Evolutionary conservation across 176 grass and related monocot species (phyloP).

Genomic region (Triticum urartu): DNA sequence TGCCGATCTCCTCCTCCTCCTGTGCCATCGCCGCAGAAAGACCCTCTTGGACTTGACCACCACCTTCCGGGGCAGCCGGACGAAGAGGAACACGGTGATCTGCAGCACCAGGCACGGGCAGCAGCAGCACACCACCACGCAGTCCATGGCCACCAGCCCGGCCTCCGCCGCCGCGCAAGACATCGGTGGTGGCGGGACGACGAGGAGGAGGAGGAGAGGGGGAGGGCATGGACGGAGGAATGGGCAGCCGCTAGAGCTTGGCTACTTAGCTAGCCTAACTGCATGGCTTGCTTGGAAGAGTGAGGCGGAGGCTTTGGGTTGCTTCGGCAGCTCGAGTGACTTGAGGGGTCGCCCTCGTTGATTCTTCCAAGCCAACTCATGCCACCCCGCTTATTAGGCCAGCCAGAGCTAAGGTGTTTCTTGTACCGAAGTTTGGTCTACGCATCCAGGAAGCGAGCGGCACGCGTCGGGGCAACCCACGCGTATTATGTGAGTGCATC

Average conservation of each 20-base stretch:
- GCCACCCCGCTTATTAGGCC: background rate
- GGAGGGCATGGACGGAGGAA: constrained; percentile 24
- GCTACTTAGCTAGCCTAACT: constrained; percentile 26
- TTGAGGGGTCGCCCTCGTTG: constrained; percentile 52
- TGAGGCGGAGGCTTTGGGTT: constrained; percentile 27
- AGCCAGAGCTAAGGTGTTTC: constrained; percentile 29
- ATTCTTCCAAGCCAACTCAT: constrained; percentile 59
- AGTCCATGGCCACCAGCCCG: constrained; percentile 71
- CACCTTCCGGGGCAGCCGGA: constrained; percentile 59
- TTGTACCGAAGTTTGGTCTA: constrained; percentile 36
- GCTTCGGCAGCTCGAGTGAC: constrained; percentile 49
- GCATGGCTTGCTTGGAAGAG: constrained; percentile 46
- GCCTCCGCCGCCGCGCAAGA: constrained; percentile 44
- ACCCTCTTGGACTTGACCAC: constrained; percentile 67
- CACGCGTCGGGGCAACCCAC: constrained; percentile 38
- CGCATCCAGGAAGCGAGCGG: constrained; percentile 32
- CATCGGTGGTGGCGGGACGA: background rate
- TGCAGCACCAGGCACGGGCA: constrained; percentile 85
- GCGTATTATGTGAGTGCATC: background rate
- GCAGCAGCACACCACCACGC: constrained; percentile 82
- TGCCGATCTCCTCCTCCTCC: background rate
- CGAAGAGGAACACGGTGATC: constrained; percentile 82
- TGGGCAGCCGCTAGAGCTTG: background rate
- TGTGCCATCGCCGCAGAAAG: constrained; percentile 58
- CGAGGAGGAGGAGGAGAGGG: background rate